phyloP scores from a whole-genome alignment of 768 basidiomycete genomes.

The Fomitopsis serialis region DNA sequence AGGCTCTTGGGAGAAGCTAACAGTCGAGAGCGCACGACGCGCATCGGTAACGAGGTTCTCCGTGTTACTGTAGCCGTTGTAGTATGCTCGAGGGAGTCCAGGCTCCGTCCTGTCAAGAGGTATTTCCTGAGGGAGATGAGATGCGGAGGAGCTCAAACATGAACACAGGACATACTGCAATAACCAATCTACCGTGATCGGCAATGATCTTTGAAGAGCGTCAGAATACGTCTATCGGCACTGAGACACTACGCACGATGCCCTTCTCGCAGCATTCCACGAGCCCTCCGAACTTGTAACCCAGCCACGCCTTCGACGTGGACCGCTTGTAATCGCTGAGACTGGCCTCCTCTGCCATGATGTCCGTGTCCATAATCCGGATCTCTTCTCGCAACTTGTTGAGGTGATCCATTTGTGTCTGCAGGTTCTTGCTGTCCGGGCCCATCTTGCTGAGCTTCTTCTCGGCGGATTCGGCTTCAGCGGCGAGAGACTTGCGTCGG shows the following conservation, averaged over 20 bases:
- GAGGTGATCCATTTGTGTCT: conserved; percentile 65
- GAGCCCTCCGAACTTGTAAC: conserved; percentile 83
- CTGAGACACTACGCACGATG: conserved; percentile 26
- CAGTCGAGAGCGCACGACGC: conserved; percentile 45
- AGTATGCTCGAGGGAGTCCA: conserved; percentile 69
- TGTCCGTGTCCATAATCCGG: conserved; percentile 70
- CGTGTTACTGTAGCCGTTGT: conserved; percentile 60
- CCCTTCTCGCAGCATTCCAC: conserved; percentile 84
- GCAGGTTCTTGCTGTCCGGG: conserved; percentile 81
- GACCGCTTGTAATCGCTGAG: conserved; percentile 81
- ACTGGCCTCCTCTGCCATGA: conserved; percentile 75
- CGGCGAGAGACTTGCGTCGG: conserved; percentile 56
- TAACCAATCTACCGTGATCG: conserved; percentile 48
- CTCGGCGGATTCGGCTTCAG: conserved; percentile 79
- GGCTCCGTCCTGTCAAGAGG: conserved; percentile 77
- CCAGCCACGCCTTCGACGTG: conserved; percentile 64
- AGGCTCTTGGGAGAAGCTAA: conserved; percentile 28
- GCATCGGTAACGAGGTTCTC: conserved; percentile 62
- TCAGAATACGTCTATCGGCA: not conserved
- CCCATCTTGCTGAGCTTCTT: conserved; percentile 89
- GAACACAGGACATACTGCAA: conserved; percentile 23
- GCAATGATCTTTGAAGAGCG: conserved; percentile 39
- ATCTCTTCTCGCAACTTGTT: conserved; percentile 75
- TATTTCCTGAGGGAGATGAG: conserved; percentile 49
- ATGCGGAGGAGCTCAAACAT: not conserved